These are phyloP conservation scores for Solanum rostratum DNA, from an alignment of 257 asterid species.

Conservation along the genomic window DNA sequence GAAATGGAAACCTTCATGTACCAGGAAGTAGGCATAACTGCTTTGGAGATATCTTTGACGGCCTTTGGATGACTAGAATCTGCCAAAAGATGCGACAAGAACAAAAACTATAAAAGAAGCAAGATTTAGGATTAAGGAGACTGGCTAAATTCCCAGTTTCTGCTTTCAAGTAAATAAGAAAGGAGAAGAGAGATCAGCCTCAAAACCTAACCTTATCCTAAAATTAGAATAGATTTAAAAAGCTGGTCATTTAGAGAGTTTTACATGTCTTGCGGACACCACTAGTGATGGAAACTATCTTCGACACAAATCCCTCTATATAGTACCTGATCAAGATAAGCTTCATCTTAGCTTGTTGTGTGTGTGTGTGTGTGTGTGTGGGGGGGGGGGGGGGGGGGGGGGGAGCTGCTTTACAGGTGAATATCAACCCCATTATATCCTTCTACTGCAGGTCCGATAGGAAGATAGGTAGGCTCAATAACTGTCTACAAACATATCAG, in stretches of 20 bases:
- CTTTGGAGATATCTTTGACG: not conserved
- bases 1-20: not conserved
- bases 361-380: too few species aligned
- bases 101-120: not conserved
- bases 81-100: not conserved
- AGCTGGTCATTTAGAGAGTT: not conserved
- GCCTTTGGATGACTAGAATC: not conserved
- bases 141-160: not conserved
- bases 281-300: not conserved
- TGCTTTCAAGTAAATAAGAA: not conserved
- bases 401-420: not conserved
- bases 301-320: not conserved
- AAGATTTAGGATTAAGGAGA: not conserved
- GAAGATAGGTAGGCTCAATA: not conserved
- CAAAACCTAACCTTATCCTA: not conserved
- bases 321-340: not conserved
- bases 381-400: too few species aligned
- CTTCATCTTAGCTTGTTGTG: not conserved
- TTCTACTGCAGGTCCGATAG: not conserved
- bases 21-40: not conserved
- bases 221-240: not conserved
- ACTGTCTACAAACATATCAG: not conserved
- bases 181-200: not conserved
- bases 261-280: not conserved
- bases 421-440: not conserved